Percentiles rank a stretch among this genome's conserved stretches.
Evolutionary conservation across 768 basidiomycete species (phyloP).

Genomic region (Russula ochroleuca): DNA sequence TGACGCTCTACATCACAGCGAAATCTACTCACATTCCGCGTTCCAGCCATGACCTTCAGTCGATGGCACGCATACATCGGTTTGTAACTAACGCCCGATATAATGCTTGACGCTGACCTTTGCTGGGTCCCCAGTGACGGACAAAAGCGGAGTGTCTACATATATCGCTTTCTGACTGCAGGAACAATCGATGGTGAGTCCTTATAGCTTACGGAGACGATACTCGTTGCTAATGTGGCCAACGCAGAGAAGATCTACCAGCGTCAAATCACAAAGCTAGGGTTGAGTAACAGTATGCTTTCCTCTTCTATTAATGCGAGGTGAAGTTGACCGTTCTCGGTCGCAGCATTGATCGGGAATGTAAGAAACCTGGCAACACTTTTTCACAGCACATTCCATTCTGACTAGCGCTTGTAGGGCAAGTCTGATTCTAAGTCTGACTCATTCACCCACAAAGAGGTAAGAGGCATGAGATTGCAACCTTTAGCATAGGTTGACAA

Average conservation of each 20-base stretch:
- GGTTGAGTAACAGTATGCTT: constrained; percentile 77
- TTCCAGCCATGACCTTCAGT: constrained; percentile 81
- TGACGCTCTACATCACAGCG: constrained; percentile 5
- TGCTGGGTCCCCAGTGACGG: constrained; percentile 63
- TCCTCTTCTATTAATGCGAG: constrained; percentile 26
- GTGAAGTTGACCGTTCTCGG: constrained; percentile 9
- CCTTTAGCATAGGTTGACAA: constrained; percentile 19
- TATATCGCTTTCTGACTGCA: constrained; percentile 80
- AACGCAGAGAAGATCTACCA: constrained; percentile 82
- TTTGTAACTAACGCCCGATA: constrained; percentile 33
- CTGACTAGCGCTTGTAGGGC: constrained; percentile 32
- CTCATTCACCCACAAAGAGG: constrained; percentile 84
- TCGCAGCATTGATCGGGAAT: constrained; percentile 65
- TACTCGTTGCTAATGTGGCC: constrained; percentile 9
- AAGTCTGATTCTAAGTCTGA: constrained; percentile 64
- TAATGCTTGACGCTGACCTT: constrained; percentile 15
- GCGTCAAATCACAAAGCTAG: constrained; percentile 90
- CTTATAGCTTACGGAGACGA: neutral
- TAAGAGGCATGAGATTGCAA: constrained; percentile 37
- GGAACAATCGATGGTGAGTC: constrained; percentile 81
- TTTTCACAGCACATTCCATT: constrained; percentile 21
- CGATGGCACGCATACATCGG: constrained; percentile 97
- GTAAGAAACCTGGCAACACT: constrained; percentile 38
- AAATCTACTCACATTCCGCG: neutral
- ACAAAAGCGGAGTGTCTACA: constrained; percentile 86